Conservation (phyloP, 108 stramenopile genomes). For the Chaetoceros muelleri region DNA sequence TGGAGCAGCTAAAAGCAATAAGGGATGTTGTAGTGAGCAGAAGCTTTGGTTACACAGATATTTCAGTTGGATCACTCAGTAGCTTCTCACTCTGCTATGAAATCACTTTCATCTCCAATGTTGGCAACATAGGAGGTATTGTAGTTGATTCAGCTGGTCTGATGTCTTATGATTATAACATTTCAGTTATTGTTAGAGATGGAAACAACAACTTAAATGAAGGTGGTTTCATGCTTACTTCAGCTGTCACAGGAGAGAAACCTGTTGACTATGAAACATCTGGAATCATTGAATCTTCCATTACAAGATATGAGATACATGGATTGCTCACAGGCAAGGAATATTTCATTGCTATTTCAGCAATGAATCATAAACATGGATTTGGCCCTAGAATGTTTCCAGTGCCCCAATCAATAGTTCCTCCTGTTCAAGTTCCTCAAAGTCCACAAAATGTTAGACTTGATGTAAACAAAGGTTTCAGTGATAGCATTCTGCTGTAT, state of each 20-base stretch:
- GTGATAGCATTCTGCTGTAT: conserved; percentile 38
- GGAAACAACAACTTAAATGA: conserved; percentile 50
- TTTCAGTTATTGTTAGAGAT: conserved; percentile 29
- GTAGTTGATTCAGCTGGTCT: conserved; percentile 35
- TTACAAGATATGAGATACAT: conserved; percentile 35
- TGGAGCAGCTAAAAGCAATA: conserved; percentile 34
- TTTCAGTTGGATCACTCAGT: no score
- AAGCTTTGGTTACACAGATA: conserved; percentile 18
- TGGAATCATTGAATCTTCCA: conserved; percentile 23
- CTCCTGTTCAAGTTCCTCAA: conserved; percentile 51
- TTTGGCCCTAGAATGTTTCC: conserved; percentile 34
- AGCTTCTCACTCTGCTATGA: no score
- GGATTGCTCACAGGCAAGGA: conserved; percentile 46
- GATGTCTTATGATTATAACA: conserved; percentile 21
- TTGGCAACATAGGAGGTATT: conserved; percentile 41
- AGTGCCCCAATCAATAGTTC: conserved; percentile 20
- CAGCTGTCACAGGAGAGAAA: conserved; percentile 43
- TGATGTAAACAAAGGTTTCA: conserved; percentile 46
- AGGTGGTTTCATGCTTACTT: conserved; percentile 20
- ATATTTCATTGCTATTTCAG: conserved; percentile 62
- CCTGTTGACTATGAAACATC: conserved; percentile 44
- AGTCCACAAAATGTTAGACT: conserved; percentile 43
- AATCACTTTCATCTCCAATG: conserved; percentile 40
- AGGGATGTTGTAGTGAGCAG: conserved; percentile 24
- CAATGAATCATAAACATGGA: conserved; percentile 52